Evolutionary conservation across 106 monocot genomes (phyloP), one percentile per base, ranked within the genome.

Genomic region (Dioscorea zingiberensis): DNA sequence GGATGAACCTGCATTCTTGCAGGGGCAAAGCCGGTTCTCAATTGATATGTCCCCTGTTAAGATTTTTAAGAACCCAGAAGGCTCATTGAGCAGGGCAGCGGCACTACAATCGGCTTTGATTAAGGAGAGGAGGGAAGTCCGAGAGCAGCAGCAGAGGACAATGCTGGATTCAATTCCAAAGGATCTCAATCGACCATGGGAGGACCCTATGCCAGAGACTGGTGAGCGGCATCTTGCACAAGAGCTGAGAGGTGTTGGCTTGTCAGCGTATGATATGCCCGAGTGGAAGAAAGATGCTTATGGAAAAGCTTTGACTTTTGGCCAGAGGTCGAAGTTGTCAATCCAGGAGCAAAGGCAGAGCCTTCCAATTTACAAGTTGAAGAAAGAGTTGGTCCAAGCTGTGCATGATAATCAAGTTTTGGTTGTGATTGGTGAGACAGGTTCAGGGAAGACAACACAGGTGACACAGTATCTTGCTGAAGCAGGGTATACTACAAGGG

Each of bases 271-370:
- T n/a, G n/a, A n/a, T n/a, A n/a, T n/a, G n/a, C n/a, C n/a, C n/a
- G n/a, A n/a, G n/a, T n/a, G 94, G 94, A 94, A 94, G 65, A 94
- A 94, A 72, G 90, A 94, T 67, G 94, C 94, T 3, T 94, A 90
- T 67, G 94, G 94, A 21, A 94, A 94, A 63, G 82, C 90, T 26
- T 64, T 90, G 49, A 94, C 94, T 38, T 94, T 90, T 74, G 94
- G 94, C 15, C 90, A 94, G 63, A 81, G 89, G 54, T 94, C 90
- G 4, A 94, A 90, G 67, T 71, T 94, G 25, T 94, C 94, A 10
- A 79, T 94, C 26, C 94, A 94, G 65, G 94, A 94, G 14, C 94
- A 94, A 66, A 82, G 90, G 66, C 90, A 90, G 77, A 90, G 87
- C 54, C 87, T 94, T 70, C 94, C 94, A 2, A 94, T 94, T 14